phyloP scores from a whole-genome alignment of 2,329 filamentous ascomycete species.

The Chrysoporthe deuterocubensis region DNA sequence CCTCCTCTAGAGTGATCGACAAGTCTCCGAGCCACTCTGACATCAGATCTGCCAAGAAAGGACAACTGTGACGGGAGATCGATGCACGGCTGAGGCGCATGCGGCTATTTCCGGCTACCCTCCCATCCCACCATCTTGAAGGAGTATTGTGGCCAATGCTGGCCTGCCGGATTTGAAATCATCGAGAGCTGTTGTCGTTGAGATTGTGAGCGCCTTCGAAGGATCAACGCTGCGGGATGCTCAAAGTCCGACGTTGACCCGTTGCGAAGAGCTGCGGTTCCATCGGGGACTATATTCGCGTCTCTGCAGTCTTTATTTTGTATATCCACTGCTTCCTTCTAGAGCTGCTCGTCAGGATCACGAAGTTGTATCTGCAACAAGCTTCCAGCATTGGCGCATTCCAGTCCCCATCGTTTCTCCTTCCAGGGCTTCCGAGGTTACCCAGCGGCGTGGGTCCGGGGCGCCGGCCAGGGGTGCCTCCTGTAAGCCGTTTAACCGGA shows the following conservation, averaged over 20 bases:
- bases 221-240: neutral
- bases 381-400: constrained; percentile 61
- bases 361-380: constrained; percentile 36
- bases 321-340: neutral
- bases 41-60: neutral
- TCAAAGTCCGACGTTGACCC: neutral
- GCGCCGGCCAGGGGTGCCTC: constrained; percentile 7
- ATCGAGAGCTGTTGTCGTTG: neutral
- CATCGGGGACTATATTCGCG: neutral
- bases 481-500: constrained; percentile 40
- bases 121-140: neutral
- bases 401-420: constrained; percentile 61
- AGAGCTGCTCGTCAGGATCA: neutral
- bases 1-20: neutral
- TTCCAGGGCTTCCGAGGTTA: constrained; percentile 46
- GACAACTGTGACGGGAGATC: neutral
- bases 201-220: neutral
- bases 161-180: neutral
- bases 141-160: neutral
- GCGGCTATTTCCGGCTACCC: neutral
- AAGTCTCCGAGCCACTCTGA: neutral
- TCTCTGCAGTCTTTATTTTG: neutral
- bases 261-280: neutral
- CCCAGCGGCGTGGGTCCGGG: constrained; percentile 40
- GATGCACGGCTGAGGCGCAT: neutral